phyloP scores from a whole-genome alignment of 1,139 yeast genomes.

The Saccharomycopsis crataegensis region DNA sequence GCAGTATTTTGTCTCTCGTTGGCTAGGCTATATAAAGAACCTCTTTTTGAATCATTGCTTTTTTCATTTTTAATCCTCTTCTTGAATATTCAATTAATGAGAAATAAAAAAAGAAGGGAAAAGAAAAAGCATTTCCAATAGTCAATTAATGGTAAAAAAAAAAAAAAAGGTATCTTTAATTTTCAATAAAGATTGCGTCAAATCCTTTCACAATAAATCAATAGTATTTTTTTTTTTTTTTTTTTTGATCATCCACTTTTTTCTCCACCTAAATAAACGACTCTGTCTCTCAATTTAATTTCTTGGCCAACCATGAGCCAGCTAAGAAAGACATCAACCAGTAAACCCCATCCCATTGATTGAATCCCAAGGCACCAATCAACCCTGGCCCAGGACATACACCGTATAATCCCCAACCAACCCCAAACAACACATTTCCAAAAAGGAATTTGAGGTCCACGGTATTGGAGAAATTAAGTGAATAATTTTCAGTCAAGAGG shows the following conservation, averaged over 20 bases:
- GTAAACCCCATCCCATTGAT: background rate
- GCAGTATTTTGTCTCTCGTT: too few relatives aligned
- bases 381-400: constrained; percentile 42
- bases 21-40: too few relatives aligned
- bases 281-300: background rate
- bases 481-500: constrained; percentile 21
- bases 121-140: too few relatives aligned
- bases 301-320: background rate
- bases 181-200: background rate
- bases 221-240: background rate
- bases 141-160: too few relatives aligned
- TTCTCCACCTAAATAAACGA: background rate
- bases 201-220: background rate
- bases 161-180: too few relatives aligned
- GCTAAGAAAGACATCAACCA: constrained; percentile 2
- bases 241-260: background rate
- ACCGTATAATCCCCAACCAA: constrained; percentile 43
- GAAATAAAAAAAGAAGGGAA: too few relatives aligned
- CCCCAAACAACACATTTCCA: constrained; percentile 37
- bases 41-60: too few relatives aligned
- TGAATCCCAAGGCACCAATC: constrained; percentile 18
- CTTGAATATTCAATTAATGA: too few relatives aligned
- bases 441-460: constrained; percentile 27
- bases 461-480: constrained; percentile 24
- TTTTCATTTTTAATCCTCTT: too few relatives aligned